A percentile compares a stretch with the other conserved stretches of the same genome.
Conservation (phyloP, 345 rosid species). For the Geranium brycei region DNA sequence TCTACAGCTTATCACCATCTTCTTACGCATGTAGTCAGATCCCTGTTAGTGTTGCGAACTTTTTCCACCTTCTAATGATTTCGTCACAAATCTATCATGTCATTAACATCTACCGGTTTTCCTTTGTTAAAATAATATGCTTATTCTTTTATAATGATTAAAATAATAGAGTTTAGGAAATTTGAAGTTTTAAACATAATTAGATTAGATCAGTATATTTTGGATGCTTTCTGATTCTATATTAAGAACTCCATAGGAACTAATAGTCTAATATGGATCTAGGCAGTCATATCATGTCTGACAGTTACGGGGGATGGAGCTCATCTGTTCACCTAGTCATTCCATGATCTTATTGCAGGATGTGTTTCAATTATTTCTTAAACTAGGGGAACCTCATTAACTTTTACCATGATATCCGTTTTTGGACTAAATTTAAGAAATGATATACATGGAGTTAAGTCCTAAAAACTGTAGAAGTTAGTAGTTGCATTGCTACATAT, state of each 20-base stretch:
- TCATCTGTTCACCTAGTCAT: not conserved
- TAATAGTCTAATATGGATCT: not conserved
- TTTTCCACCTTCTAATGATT: too few species aligned
- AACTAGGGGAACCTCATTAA: not conserved
- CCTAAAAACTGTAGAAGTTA: not conserved
- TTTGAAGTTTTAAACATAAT: not conserved
- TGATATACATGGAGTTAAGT: not conserved
- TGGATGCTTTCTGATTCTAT: not conserved
- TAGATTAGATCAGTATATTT: not conserved
- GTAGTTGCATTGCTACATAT: not conserved
- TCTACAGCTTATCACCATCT: too few species aligned
- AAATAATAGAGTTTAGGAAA: too few species aligned
- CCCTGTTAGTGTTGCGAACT: too few species aligned
- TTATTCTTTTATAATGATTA: too few species aligned
- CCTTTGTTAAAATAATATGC: too few species aligned
- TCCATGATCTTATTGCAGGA: not conserved
- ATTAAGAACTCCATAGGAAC: not conserved
- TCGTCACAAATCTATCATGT: too few species aligned
- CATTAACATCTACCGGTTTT: too few species aligned
- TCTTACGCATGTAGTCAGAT: too few species aligned
- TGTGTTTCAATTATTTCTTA: slow-evolving; percentile 2
- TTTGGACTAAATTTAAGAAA: not conserved
- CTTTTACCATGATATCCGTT: not conserved
- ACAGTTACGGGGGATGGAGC: not conserved
- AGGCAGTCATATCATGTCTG: not conserved